phyloP scores from a whole-genome alignment of 345 rosid genomes.

The Pistacia integerrima region DNA sequence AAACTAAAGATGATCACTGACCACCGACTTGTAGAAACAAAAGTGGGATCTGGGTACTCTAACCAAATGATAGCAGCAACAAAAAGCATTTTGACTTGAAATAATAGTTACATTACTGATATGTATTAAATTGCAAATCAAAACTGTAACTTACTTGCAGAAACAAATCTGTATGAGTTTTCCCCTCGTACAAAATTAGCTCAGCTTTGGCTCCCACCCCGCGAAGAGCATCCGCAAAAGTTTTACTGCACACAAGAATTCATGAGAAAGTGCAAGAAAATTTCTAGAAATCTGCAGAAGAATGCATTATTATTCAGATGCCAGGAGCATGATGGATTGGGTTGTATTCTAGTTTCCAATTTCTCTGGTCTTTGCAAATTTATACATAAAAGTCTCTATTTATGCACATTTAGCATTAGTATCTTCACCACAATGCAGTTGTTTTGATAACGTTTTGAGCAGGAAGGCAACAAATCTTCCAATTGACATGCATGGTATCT shows the following conservation, averaged over 20 bases:
- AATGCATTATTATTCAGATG: not conserved
- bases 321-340: not conserved
- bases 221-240: constrained; percentile 60
- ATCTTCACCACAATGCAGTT: not conserved
- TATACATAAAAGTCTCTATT: not conserved
- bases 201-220: constrained; percentile 62
- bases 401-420: not conserved
- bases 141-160: constrained; percentile 63
- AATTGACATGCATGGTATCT: not conserved
- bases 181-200: constrained; percentile 64
- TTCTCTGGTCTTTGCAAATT: not conserved
- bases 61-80: not conserved
- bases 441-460: not conserved
- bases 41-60: not conserved
- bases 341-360: not conserved
- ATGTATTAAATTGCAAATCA: not conserved
- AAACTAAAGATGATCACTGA: not conserved
- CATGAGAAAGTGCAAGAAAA: not conserved
- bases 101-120: not conserved
- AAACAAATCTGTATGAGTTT: constrained; percentile 91
- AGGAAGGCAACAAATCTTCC: not conserved
- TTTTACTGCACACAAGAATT: constrained; percentile 48
- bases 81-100: not conserved
- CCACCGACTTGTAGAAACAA: not conserved
- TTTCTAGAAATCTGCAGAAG: not conserved